Evolutionary conservation across 306 rosid genomes (phyloP).

Genomic region (Arachis hypogaea): DNA sequence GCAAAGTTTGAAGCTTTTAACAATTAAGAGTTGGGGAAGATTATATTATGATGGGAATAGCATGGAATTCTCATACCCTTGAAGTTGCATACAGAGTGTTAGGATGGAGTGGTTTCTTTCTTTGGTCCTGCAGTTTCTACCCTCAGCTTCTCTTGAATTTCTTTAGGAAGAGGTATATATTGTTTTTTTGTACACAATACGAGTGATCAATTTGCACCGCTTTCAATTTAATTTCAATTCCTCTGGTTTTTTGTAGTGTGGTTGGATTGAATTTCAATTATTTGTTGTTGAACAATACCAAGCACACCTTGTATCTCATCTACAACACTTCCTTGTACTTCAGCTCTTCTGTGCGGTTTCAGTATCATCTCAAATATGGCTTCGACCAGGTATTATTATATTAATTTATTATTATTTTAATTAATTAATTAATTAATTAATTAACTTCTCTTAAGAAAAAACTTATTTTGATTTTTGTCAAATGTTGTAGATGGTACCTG

Average conservation of each 20-base stretch:
- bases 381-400: constrained; percentile 47
- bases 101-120: constrained; percentile 66
- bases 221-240: too few species aligned
- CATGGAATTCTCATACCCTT: constrained; percentile 60
- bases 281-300: constrained; percentile 64
- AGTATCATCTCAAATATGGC: constrained; percentile 68
- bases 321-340: constrained; percentile 76
- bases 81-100: constrained; percentile 55
- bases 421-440: too few species aligned
- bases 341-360: constrained; percentile 61
- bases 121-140: constrained; percentile 67
- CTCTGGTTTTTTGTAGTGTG: constrained; percentile 44
- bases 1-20: too few species aligned
- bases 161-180: constrained; percentile 57
- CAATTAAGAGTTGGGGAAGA: background rate
- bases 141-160: constrained; percentile 71
- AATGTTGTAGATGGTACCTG: constrained; percentile 73
- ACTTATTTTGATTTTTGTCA: background rate
- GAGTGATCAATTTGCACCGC: background rate
- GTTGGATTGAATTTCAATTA: constrained; percentile 79
- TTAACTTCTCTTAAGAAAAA: too few species aligned
- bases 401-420: too few species aligned
- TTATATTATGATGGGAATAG: constrained; percentile 18
- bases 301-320: constrained; percentile 70
- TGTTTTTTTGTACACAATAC: background rate